phyloP scores from a whole-genome alignment of 371 early-diverging fungal genomes.

The Mortierella sp. region DNA sequence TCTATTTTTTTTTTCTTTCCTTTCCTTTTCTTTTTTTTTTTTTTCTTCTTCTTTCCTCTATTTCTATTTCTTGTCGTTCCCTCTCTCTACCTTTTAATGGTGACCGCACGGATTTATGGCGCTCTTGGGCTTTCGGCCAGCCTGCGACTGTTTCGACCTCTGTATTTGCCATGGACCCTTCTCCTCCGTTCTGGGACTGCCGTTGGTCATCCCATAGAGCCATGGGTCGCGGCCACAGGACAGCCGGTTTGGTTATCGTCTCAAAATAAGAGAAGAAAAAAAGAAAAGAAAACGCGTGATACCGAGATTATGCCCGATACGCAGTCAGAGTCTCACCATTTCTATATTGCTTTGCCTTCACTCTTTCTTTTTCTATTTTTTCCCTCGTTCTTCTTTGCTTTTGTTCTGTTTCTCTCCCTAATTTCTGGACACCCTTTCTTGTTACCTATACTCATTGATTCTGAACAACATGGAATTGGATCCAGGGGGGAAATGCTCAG shows the following conservation, averaged over 20 bases:
- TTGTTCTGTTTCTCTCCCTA: neutral
- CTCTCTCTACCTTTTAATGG: neutral
- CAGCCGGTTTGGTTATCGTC: conserved; percentile 14
- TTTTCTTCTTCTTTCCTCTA: conserved; percentile 13
- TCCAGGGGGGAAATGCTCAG: neutral
- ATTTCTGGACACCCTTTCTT: neutral
- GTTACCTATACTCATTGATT: neutral
- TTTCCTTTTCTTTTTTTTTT: conserved; percentile 13
- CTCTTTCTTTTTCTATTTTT: conserved; percentile 15
- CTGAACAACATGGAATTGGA: neutral
- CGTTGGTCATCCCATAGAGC: conserved; percentile 1
- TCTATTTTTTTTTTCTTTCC: conserved; percentile 18
- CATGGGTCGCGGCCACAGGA: conserved; percentile 6
- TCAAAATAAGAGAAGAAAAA: neutral
- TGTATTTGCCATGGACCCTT: conserved; percentile 5
- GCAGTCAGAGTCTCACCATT: conserved; percentile 9
- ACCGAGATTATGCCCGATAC: neutral
- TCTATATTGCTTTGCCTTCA: neutral
- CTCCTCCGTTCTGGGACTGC: conserved; percentile 11
- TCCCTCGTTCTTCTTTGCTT: neutral
- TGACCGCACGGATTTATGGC: conserved; percentile 10
- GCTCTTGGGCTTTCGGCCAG: conserved; percentile 3
- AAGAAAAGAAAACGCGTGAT: neutral
- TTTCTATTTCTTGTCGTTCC: neutral
- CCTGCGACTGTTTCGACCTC: neutral